Percentiles rank a stretch among this genome's conserved stretches.
Evolutionary conservation across 177 flowering plant species (phyloP).

Genomic region (Vitis hybrid): DNA sequence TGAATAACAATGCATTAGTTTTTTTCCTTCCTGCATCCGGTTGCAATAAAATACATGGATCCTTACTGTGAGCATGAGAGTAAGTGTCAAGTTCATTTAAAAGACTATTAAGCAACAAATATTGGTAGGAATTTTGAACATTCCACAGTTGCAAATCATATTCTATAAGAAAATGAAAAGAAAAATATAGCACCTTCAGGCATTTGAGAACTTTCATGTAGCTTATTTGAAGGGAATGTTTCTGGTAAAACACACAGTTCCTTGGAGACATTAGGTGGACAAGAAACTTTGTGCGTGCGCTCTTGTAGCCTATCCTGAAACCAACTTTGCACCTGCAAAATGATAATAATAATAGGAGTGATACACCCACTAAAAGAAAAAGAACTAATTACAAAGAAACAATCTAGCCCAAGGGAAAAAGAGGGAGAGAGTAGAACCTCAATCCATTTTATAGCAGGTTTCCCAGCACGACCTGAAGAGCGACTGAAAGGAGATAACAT

Average conservation of each 20-base stretch:
- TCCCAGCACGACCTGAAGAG: slow-evolving; percentile 62
- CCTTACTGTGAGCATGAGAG: not conserved
- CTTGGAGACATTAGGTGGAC: slow-evolving; percentile 24
- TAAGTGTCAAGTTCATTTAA: not conserved
- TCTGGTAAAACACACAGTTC: slow-evolving; percentile 23
- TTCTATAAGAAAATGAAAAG: not conserved
- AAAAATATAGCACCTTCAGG: slow-evolving; percentile 30
- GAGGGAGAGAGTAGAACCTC: slow-evolving; percentile 38
- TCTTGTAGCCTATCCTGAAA: slow-evolving; percentile 37
- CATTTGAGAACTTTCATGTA: slow-evolving; percentile 22
- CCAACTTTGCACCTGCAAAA: slow-evolving; percentile 66
- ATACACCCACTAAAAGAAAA: not conserved
- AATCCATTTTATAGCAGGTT: slow-evolving; percentile 57
- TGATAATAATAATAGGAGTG: not conserved
- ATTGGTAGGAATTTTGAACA: not conserved
- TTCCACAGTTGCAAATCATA: not conserved
- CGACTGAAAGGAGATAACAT: slow-evolving; percentile 37
- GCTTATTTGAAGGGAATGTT: slow-evolving; percentile 21
- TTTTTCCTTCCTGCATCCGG: not conserved
- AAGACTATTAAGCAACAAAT: not conserved
- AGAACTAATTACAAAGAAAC: not conserved
- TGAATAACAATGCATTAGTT: not conserved
- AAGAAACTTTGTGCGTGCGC: slow-evolving; percentile 19
- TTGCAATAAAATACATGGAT: not conserved
- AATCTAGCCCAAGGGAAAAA: not conserved